Conservation (phyloP, 2,329 filamentous ascomycete species). For the Rutstroemia sp. region DNA sequence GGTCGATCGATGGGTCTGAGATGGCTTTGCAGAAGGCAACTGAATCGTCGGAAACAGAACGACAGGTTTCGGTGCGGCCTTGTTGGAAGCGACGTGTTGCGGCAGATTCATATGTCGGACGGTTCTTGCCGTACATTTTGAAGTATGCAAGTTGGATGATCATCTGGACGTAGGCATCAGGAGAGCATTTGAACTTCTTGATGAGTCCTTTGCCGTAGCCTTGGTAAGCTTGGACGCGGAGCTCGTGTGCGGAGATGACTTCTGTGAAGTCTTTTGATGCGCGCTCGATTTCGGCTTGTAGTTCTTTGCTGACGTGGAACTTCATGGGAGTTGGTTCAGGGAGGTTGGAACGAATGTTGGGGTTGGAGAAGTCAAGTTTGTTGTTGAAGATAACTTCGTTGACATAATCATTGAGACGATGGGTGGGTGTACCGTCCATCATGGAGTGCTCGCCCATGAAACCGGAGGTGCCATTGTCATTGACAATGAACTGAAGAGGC, state of each 20-base stretch:
- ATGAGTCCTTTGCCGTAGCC: constrained; percentile 97
- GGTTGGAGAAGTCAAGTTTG: constrained; percentile 82
- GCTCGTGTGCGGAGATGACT: constrained; percentile 81
- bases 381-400: constrained; percentile 90
- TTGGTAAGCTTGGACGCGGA: constrained; percentile 91
- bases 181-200: constrained; percentile 98
- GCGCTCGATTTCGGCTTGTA: constrained; percentile 69
- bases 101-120: constrained; percentile 95
- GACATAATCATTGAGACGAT: constrained; percentile 91
- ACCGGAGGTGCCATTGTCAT: constrained; percentile 94
- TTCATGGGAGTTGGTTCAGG: constrained; percentile 70
- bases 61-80: constrained; percentile 93
- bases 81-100: constrained; percentile 92
- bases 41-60: constrained; percentile 82
- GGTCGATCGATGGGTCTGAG: constrained; percentile 56
- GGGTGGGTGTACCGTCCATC: constrained; percentile 99
- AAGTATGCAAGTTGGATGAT: constrained; percentile 95
- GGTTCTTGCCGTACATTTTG: constrained; percentile 98
- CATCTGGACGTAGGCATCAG: constrained; percentile 97
- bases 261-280: constrained; percentile 72
- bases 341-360: constrained; percentile 70
- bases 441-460: constrained; percentile 99
- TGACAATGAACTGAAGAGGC: constrained; percentile 94
- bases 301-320: constrained; percentile 69
- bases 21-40: constrained; percentile 87